Percentiles rank a stretch among this genome's conserved stretches.
These are phyloP conservation scores for Anaeramoeba ignava DNA, from an alignment of 78 protist species.

Conservation along the genomic window DNA sequence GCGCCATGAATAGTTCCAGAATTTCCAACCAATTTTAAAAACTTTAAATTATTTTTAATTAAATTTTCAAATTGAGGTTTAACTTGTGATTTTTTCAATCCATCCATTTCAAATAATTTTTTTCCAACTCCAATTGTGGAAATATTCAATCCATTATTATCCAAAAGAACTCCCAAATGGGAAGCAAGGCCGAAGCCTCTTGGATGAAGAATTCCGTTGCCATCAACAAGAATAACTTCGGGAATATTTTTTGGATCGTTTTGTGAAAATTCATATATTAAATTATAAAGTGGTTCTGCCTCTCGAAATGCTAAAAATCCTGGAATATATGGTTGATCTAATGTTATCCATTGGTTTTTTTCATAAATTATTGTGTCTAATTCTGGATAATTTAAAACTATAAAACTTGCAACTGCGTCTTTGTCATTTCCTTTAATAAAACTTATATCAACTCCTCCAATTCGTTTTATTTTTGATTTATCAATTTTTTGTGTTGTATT, in stretches of 20 bases:
- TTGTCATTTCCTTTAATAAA: slow-evolving; percentile 21
- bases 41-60: no score
- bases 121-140: slow-evolving; percentile 30
- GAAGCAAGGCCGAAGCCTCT: slow-evolving; percentile 33
- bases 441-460: slow-evolving; percentile 31
- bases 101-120: slow-evolving; percentile 12
- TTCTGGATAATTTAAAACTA: slow-evolving; percentile 15
- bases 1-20: no score
- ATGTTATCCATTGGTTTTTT: neutral
- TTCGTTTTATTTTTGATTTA: no score
- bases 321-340: slow-evolving; percentile 15
- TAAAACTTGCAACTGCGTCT: slow-evolving; percentile 21
- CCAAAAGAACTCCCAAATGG: slow-evolving; percentile 16
- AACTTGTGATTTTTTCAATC: neutral
- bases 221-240: slow-evolving; percentile 26
- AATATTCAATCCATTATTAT: no score
- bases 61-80: no score
- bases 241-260: slow-evolving; percentile 12
- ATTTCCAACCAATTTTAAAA: no score
- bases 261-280: neutral
- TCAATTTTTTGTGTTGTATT: no score
- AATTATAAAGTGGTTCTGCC: neutral
- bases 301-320: slow-evolving; percentile 34
- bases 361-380: slow-evolving; percentile 16
- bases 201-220: slow-evolving; percentile 28